These are phyloP conservation scores for Monilinia laxa DNA, from an alignment of 2,329 filamentous ascomycete genomes.

Conservation along the genomic window DNA sequence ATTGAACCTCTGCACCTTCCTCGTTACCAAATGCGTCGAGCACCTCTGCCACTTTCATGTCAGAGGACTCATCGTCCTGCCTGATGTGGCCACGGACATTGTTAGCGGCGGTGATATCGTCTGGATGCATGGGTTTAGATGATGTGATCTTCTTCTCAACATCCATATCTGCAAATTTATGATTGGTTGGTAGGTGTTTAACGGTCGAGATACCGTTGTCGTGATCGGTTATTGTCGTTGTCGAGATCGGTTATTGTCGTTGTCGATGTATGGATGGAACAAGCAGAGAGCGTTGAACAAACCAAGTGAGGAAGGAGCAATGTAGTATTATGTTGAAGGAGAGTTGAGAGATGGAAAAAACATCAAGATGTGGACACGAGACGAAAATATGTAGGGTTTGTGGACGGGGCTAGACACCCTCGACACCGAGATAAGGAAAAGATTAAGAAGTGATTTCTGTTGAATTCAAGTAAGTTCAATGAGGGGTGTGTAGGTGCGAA, in stretches of 20 bases:
- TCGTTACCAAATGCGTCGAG: conserved; percentile 28
- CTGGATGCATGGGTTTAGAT: background rate
- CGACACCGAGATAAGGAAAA: conserved; percentile 18
- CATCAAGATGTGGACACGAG: background rate
- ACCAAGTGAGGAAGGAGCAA: conserved; percentile 5
- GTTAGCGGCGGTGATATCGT: conserved; percentile 15
- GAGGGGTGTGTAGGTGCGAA: conserved; percentile 7
- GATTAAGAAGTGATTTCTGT: conserved; percentile 21
- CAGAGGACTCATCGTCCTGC: conserved; percentile 23
- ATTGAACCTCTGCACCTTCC: conserved; percentile 28
- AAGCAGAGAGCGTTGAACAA: background rate
- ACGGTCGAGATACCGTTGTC: background rate
- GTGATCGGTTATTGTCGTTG: no score
- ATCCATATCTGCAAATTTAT: conserved; percentile 5
- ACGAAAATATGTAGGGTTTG: conserved; percentile 19
- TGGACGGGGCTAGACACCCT: conserved; percentile 9
- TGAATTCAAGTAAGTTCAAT: conserved; percentile 18
- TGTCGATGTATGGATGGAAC: background rate
- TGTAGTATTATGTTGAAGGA: background rate
- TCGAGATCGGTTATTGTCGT: background rate
- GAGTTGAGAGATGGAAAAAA: conserved; percentile 6
- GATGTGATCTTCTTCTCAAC: background rate
- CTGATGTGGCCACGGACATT: conserved; percentile 9
- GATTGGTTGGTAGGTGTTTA: background rate
- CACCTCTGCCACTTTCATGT: conserved; percentile 26